Conservation (phyloP, 2,329 filamentous ascomycete species). For the Aspergillus fumigatiaffinis region DNA sequence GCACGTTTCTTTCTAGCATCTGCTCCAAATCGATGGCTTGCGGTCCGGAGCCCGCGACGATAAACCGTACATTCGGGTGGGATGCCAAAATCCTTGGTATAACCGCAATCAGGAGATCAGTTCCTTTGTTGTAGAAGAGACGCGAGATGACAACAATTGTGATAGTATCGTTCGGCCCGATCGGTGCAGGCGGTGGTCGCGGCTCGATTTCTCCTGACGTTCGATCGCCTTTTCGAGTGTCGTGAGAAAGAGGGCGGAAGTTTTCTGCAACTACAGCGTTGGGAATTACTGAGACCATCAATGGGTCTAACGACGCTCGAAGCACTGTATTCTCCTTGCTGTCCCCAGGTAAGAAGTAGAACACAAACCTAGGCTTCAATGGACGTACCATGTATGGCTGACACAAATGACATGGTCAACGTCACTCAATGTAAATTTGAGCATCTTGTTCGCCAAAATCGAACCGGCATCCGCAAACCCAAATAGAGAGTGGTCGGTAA, state of each 20-base stretch:
- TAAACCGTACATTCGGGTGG: conserved; percentile 91
- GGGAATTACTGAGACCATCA: conserved; percentile 97
- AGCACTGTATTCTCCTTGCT: conserved; percentile 98
- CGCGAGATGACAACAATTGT: conserved; percentile 97
- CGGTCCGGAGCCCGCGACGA: conserved; percentile 91
- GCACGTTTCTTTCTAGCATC: conserved; percentile 91
- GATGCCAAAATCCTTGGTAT: conserved; percentile 87
- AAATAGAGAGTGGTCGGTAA: conserved; percentile 96
- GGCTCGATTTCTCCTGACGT: conserved; percentile 23
- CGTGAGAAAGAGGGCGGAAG: conserved; percentile 68
- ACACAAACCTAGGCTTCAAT: not conserved
- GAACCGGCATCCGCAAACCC: conserved; percentile 95
- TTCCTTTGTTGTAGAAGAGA: conserved; percentile 98
- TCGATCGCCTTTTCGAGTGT: conserved; percentile 36
- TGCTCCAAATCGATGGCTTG: conserved; percentile 98
- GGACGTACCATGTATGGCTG: conserved; percentile 83
- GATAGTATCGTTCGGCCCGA: conserved; percentile 80
- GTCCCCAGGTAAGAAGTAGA: conserved; percentile 8
- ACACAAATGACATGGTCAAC: conserved; percentile 98
- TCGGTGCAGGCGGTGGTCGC: conserved; percentile 59
- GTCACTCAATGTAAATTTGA: conserved; percentile 94
- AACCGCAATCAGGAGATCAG: conserved; percentile 90
- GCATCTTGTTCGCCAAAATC: conserved; percentile 92
- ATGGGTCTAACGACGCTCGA: conserved; percentile 84
- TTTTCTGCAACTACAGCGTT: conserved; percentile 97